phyloP scores from a whole-genome alignment of 176 grass and related monocot species.

The Cenchrus americanus region DNA sequence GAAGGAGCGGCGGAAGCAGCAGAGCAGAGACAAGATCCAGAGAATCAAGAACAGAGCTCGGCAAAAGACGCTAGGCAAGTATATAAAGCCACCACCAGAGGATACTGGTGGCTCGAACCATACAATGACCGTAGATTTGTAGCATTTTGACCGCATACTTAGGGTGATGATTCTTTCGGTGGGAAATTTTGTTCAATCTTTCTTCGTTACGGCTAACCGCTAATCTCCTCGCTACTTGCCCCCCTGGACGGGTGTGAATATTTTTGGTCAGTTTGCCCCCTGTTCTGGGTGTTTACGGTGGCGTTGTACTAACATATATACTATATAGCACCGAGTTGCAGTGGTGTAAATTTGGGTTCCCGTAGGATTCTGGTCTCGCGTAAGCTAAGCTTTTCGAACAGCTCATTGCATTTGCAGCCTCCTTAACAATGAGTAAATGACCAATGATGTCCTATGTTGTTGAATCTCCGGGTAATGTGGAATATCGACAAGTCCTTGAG shows the following conservation, averaged over 20 bases:
- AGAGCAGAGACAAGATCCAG: constrained; percentile 85
- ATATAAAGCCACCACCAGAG: constrained; percentile 83
- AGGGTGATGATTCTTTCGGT: constrained; percentile 42
- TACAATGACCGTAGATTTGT: constrained; percentile 49
- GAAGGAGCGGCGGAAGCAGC: constrained; percentile 83
- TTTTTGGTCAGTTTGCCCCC: constrained; percentile 45
- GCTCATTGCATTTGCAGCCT: too few species aligned
- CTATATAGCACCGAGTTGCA: too few species aligned
- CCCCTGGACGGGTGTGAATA: constrained; percentile 8
- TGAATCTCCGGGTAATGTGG: too few species aligned
- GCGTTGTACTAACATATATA: constrained; percentile 24
- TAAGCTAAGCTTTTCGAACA: too few species aligned
- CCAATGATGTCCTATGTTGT: too few species aligned
- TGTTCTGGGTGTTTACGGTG: background rate
- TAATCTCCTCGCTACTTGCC: constrained; percentile 15
- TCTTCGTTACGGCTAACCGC: constrained; percentile 1
- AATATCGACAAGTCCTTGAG: too few species aligned
- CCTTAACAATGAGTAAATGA: too few species aligned
- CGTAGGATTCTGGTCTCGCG: too few species aligned
- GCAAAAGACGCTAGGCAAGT: constrained; percentile 90
- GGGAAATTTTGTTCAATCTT: constrained; percentile 56
- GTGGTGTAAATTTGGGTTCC: too few species aligned
- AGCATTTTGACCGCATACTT: constrained; percentile 54
- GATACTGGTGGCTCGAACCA: constrained; percentile 42
- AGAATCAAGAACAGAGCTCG: constrained; percentile 81